Conservation (phyloP, 2,329 filamentous ascomycete species). For the Aspergillus ibericus region DNA sequence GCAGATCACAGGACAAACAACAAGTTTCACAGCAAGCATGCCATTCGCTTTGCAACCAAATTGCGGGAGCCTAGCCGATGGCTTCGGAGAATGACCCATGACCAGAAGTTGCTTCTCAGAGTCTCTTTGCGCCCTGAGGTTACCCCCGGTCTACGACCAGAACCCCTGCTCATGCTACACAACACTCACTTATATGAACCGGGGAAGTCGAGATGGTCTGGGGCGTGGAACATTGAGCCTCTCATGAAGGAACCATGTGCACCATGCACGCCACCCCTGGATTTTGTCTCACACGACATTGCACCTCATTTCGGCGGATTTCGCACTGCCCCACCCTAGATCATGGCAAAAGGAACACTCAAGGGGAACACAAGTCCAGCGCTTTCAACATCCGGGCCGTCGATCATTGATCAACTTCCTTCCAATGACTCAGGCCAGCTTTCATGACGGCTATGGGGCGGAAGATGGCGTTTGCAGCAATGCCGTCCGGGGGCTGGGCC, state of each 20-base stretch:
- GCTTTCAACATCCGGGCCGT: not conserved
- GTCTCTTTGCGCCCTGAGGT: no score
- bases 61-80: no score
- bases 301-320: not conserved
- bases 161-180: no score
- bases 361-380: not conserved
- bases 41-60: no score
- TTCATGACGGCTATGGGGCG: not conserved
- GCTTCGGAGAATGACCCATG: no score
- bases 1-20: no score
- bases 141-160: no score
- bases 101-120: no score
- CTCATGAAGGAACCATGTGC: not conserved
- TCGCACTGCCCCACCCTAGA: not conserved
- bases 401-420: not conserved
- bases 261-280: not conserved
- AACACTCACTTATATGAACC: not conserved
- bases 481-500: constrained; percentile 8
- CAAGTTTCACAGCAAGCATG: no score
- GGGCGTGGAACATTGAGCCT: not conserved
- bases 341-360: not conserved
- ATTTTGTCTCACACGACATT: not conserved
- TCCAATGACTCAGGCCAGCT: not conserved
- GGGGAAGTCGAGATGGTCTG: not conserved
- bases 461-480: not conserved